These are phyloP conservation scores for Apiospora sp. DNA, from an alignment of 2,329 filamentous ascomycete species.

Conservation along the genomic window DNA sequence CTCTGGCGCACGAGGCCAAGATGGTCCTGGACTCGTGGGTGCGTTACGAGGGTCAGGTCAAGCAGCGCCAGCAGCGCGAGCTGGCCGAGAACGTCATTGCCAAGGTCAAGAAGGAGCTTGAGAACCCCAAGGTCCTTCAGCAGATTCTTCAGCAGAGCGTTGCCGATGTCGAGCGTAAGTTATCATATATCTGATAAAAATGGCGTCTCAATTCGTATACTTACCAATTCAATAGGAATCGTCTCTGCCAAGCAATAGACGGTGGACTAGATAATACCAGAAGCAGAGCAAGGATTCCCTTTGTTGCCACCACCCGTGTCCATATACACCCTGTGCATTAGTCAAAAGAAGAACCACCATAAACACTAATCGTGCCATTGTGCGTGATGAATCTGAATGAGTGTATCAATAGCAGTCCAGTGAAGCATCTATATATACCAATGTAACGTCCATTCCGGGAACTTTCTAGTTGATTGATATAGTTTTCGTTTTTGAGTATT, in stretches of 20 bases:
- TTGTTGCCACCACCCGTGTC: slow-evolving; percentile 59
- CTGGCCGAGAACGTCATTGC: slow-evolving; percentile 90
- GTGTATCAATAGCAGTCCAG: neutral
- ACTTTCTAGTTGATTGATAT: neutral
- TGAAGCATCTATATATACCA: neutral
- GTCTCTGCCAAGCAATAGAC: slow-evolving; percentile 71
- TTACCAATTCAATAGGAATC: slow-evolving; percentile 56
- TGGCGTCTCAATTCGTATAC: slow-evolving; percentile 43
- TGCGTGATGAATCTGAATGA: neutral
- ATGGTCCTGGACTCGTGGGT: slow-evolving; percentile 97
- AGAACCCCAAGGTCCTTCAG: slow-evolving; percentile 96
- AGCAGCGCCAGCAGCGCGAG: slow-evolving; percentile 98
- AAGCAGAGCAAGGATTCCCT: slow-evolving; percentile 54
- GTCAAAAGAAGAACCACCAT: slow-evolving; percentile 49
- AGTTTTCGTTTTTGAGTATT: neutral
- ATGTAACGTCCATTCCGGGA: neutral
- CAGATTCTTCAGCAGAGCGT: slow-evolving; percentile 98
- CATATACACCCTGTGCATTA: slow-evolving; percentile 69
- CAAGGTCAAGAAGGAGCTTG: slow-evolving; percentile 98
- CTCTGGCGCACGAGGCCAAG: slow-evolving; percentile 93
- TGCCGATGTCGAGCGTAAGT: slow-evolving; percentile 90
- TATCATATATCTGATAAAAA: neutral
- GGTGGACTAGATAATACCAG: slow-evolving; percentile 44
- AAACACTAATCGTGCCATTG: neutral
- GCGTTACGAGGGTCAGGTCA: slow-evolving; percentile 97